phyloP scores from a whole-genome alignment of 2,329 filamentous ascomycete species.

The Thelonectria olida region DNA sequence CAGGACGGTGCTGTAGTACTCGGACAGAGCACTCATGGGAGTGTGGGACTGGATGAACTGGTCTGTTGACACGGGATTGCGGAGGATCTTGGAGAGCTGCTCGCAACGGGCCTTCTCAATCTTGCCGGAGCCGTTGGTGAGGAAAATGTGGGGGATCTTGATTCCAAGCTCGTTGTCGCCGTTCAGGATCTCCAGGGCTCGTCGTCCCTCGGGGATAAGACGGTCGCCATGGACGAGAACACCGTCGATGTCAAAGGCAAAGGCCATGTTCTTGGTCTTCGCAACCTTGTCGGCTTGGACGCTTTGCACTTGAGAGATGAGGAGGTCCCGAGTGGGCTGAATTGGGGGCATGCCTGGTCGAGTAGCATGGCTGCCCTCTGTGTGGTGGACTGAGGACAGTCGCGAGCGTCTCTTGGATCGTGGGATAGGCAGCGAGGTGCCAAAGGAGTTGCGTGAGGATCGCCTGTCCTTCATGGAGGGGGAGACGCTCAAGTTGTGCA shows the following conservation, averaged over 20 bases:
- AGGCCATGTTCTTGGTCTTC: conserved; percentile 78
- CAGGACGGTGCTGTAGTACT: conserved; percentile 81
- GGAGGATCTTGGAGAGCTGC: conserved; percentile 68
- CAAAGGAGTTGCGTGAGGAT: conserved; percentile 79
- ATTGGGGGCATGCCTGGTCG: conserved; percentile 67
- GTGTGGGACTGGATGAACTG: conserved; percentile 84
- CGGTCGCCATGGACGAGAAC: conserved; percentile 84
- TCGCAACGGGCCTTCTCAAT: conserved; percentile 85
- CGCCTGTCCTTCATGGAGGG: conserved; percentile 75
- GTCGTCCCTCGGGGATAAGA: conserved; percentile 78
- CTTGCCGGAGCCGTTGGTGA: conserved; percentile 94
- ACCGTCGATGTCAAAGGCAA: conserved; percentile 89
- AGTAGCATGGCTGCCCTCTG: conserved; percentile 51
- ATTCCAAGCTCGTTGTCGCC: conserved; percentile 76
- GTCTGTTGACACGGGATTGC: conserved; percentile 38
- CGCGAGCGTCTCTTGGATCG: conserved; percentile 74
- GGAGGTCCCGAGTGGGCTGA: conserved; percentile 71
- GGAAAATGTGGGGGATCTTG: conserved; percentile 87
- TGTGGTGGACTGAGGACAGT: conserved; percentile 67
- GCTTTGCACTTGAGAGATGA: conserved; percentile 76
- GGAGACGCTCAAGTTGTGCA: conserved; percentile 76
- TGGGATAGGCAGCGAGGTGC: conserved; percentile 76
- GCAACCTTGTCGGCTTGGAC: conserved; percentile 71
- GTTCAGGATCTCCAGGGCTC: conserved; percentile 78
- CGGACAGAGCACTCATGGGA: conserved; percentile 78